Conservation (phyloP, 331 rosid species). For the Quercus phellos region DNA sequence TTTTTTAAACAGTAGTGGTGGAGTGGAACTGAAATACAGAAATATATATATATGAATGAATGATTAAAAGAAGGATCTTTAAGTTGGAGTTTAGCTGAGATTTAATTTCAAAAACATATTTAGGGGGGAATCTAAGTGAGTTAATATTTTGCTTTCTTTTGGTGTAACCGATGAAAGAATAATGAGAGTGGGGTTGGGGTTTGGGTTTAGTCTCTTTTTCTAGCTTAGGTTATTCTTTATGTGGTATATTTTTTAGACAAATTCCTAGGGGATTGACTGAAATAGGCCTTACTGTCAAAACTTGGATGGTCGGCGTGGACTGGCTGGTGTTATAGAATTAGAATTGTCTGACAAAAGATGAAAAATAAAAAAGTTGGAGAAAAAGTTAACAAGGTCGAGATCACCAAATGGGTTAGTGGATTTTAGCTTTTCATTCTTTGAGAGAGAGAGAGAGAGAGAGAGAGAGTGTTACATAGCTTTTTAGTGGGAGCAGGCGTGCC, state of each 20-base stretch:
- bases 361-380: slow-evolving; percentile 40
- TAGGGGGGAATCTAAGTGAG: slow-evolving; percentile 14
- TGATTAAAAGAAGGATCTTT: slow-evolving; percentile 29
- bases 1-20: slow-evolving; percentile 40
- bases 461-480: slow-evolving; percentile 12
- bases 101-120: slow-evolving; percentile 7
- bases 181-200: slow-evolving; percentile 31
- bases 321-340: slow-evolving; percentile 41
- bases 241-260: not conserved
- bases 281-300: slow-evolving; percentile 13
- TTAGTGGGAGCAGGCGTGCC: slow-evolving; percentile 97
- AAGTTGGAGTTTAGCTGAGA: slow-evolving; percentile 35
- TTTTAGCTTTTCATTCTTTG: slow-evolving; percentile 47
- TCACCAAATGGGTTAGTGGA: slow-evolving; percentile 52
- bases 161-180: slow-evolving; percentile 41
- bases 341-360: slow-evolving; percentile 74
- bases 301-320: slow-evolving; percentile 29
- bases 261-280: slow-evolving; percentile 13
- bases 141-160: slow-evolving; percentile 30
- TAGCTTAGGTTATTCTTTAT: slow-evolving; percentile 12
- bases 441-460: slow-evolving; percentile 19
- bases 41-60: not conserved
- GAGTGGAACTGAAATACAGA: slow-evolving; percentile 20
- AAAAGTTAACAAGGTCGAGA: slow-evolving; percentile 60
- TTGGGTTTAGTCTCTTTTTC: slow-evolving; percentile 16